Evolutionary conservation across 306 rosid genomes (phyloP), one percentile per base, ranked within the genome.

Genomic region (Malus orientalis): DNA sequence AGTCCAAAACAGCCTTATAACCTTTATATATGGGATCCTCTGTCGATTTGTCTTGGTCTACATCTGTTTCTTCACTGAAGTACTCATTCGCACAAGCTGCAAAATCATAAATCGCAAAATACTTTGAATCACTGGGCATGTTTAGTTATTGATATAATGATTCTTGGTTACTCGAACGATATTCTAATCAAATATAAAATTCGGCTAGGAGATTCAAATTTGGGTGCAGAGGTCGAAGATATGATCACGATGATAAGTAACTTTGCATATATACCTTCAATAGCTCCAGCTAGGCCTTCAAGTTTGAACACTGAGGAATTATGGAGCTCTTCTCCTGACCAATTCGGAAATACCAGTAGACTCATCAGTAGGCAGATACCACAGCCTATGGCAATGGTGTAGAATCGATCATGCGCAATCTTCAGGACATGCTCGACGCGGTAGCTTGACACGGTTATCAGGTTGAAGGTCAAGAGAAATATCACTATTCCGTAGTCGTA

Each of bases 261-360:
- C 63, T 15, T 79, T 69, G 78, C 69, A 8, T 80, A 40, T 40
- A 49, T 49, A 95, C 98, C 97, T 88, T 92, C 96, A 30, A 95
- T 90, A 61, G 98, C 88, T 74, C 85, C 84, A 32, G 97, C 98
- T 45, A 95, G 90, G 72, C 97, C 91, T 85, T 95, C 97, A 23
- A 92, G 93, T 89, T 92, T 95, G 82, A 71, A 87, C 15, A 78
- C 96, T 0, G 96, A 90, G 74, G 89, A 87, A 78, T 84, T 81
- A 42, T 95, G 97, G 16, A 95, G 95, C 73, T 92, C 92, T 83
- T 95, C 92, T 19, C 98, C 97, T 3, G 97, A 95, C 97, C 98
- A 95, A 71, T 89, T 92, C 67, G 98, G 98, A 79, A 90, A 92
- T 58, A 92, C 63, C 55, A 95, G 42, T 44, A 95, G 83, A 78